Percentiles rank a stretch among this genome's conserved stretches.
Conservation (phyloP, 768 basidiomycete genomes). For the Collybiopsis confluens region DNA sequence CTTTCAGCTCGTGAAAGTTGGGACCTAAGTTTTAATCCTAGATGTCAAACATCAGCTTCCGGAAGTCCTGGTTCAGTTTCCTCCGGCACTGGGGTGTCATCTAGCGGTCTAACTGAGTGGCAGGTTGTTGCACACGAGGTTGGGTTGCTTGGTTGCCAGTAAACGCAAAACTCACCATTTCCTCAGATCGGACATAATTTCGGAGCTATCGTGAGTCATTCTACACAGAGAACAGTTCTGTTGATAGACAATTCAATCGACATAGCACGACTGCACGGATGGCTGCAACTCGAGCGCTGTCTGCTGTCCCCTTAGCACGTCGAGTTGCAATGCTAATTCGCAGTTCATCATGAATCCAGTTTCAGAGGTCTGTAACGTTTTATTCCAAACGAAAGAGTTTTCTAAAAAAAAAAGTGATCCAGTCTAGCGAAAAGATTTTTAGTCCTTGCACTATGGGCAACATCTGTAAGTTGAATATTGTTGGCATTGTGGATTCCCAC, state of each 20-base stretch:
- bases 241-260: no score
- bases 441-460: slow-evolving; percentile 81
- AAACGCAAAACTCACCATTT: neutral
- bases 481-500: neutral
- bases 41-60: slow-evolving; percentile 52
- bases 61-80: slow-evolving; percentile 48
- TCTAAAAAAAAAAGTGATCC: slow-evolving; percentile 9
- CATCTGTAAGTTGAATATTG: slow-evolving; percentile 54
- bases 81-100: slow-evolving; percentile 81
- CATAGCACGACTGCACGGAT: slow-evolving; percentile 69
- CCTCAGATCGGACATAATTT: slow-evolving; percentile 73
- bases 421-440: slow-evolving; percentile 61
- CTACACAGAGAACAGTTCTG: no score
- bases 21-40: slow-evolving; percentile 14
- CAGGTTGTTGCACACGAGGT: slow-evolving; percentile 75
- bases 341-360: slow-evolving; percentile 84
- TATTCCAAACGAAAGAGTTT: no score
- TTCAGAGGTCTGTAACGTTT: slow-evolving; percentile 22
- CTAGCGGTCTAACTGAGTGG: slow-evolving; percentile 73
- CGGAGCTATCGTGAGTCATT: slow-evolving; percentile 81
- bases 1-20: neutral
- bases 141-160: neutral
- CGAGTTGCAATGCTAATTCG: slow-evolving; percentile 58
- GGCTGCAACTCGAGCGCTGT: slow-evolving; percentile 52
- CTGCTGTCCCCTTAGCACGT: slow-evolving; percentile 69